Evolutionary conservation across 169 alveolate genomes (phyloP).

Genomic region (Plasmodium malariae): DNA sequence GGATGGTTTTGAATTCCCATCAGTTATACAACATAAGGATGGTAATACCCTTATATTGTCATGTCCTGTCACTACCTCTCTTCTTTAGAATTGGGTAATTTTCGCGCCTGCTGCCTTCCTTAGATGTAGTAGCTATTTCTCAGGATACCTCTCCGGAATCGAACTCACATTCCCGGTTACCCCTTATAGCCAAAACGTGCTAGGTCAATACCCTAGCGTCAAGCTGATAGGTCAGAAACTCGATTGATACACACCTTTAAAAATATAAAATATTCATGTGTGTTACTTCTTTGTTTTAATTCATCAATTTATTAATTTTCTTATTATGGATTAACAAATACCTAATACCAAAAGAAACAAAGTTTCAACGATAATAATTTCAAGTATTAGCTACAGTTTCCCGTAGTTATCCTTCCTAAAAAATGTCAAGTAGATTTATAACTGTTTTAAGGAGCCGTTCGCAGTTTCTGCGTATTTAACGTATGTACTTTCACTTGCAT

Average conservation of each 20-base stretch:
- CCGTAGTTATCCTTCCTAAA: slow-evolving; percentile 76
- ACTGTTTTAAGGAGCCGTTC: slow-evolving; percentile 89
- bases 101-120: slow-evolving; percentile 98
- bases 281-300: slow-evolving; percentile 70
- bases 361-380: not conserved
- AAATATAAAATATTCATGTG: slow-evolving; percentile 43
- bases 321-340: slow-evolving; percentile 34
- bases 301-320: slow-evolving; percentile 18
- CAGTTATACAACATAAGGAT: slow-evolving; percentile 91
- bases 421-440: slow-evolving; percentile 78
- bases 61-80: slow-evolving; percentile 96
- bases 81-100: slow-evolving; percentile 95
- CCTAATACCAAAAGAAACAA: not conserved
- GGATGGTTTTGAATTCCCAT: slow-evolving; percentile 88
- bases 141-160: slow-evolving; percentile 98
- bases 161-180: slow-evolving; percentile 97
- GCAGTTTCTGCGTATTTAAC: slow-evolving; percentile 83
- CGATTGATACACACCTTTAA: slow-evolving; percentile 74
- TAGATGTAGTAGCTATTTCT: slow-evolving; percentile 97
- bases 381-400: slow-evolving; percentile 79
- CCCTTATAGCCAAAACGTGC: slow-evolving; percentile 96
- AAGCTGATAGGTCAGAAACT: slow-evolving; percentile 84
- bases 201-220: slow-evolving; percentile 94
- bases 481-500: slow-evolving; percentile 94
- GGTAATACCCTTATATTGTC: slow-evolving; percentile 88